phyloP scores from a whole-genome alignment of 2,329 filamentous ascomycete genomes.

The Torrubiella hemipterigena region DNA sequence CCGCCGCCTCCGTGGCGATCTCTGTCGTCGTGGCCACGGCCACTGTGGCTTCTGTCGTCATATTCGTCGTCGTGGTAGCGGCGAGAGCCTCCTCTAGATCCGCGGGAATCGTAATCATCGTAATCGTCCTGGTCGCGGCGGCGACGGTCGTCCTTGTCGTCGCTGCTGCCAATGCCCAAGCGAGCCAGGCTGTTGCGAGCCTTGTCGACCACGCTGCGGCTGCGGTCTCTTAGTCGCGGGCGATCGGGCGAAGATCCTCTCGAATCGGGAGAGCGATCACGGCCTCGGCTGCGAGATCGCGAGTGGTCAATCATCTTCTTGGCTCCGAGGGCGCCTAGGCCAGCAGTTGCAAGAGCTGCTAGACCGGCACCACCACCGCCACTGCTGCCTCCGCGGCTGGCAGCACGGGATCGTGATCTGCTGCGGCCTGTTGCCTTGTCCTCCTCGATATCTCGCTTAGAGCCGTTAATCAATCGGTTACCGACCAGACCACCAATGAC shows the following conservation, averaged over 20 bases:
- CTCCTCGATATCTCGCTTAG: slow-evolving; percentile 53
- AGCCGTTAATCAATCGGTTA: slow-evolving; percentile 76
- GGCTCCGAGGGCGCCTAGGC: slow-evolving; percentile 45
- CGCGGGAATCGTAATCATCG: slow-evolving; percentile 22
- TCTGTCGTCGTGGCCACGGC: slow-evolving; percentile 22
- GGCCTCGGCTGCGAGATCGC: slow-evolving; percentile 39
- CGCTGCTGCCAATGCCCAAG: slow-evolving; percentile 43
- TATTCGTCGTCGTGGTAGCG: slow-evolving; percentile 32
- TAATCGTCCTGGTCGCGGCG: slow-evolving; percentile 33
- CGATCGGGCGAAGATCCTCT: slow-evolving; percentile 32
- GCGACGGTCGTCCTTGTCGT: slow-evolving; percentile 23
- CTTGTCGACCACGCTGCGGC: slow-evolving; percentile 53
- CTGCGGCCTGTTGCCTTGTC: slow-evolving; percentile 49
- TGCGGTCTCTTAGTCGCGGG: slow-evolving; percentile 36
- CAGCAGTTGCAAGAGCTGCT: slow-evolving; percentile 52
- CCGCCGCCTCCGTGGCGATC: slow-evolving; percentile 16
- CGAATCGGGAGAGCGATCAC: slow-evolving; percentile 32
- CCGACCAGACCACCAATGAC: slow-evolving; percentile 81
- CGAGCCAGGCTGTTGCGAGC: slow-evolving; percentile 50
- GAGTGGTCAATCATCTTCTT: slow-evolving; percentile 43
- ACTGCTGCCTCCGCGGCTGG: slow-evolving; percentile 35
- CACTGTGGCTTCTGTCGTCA: slow-evolving; percentile 25
- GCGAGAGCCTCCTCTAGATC: slow-evolving; percentile 19
- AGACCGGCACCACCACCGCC: slow-evolving; percentile 35
- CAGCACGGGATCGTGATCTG: slow-evolving; percentile 55